A percentile compares a stretch with the other conserved stretches of the same genome.
phyloP scores from a whole-genome alignment of 2,329 filamentous ascomycete genomes.

The Cordyceps cicadae region DNA sequence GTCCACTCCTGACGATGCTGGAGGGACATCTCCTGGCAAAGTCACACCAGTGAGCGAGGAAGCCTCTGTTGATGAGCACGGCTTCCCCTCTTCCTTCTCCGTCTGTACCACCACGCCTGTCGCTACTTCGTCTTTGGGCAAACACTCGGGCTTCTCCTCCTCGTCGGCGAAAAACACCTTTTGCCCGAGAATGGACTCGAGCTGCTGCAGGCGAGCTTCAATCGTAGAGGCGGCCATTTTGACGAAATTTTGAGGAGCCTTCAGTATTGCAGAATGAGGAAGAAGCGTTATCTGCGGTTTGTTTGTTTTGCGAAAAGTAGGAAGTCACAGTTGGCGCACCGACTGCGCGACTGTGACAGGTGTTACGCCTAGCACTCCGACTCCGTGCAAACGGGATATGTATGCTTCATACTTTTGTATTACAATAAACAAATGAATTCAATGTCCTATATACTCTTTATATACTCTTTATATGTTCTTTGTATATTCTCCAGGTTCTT shows the following conservation, averaged over 20 bases:
- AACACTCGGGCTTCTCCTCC: not conserved
- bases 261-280: not conserved
- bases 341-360: too few relatives aligned
- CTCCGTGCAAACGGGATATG: too few relatives aligned
- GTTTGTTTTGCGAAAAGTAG: not conserved
- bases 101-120: not conserved
- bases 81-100: not conserved
- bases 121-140: not conserved
- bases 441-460: too few relatives aligned
- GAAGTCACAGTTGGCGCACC: not conserved
- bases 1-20: not conserved
- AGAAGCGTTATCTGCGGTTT: not conserved
- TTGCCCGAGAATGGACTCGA: constrained; percentile 8
- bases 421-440: too few relatives aligned
- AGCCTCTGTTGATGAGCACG: not conserved
- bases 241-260: not conserved
- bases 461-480: too few relatives aligned
- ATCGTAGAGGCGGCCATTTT: not conserved
- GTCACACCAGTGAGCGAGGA: not conserved
- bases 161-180: not conserved
- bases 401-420: too few relatives aligned
- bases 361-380: too few relatives aligned
- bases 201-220: not conserved
- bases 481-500: too few relatives aligned
- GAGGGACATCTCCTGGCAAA: not conserved